Conservation (phyloP, 495 filamentous ascomycete species). For the Neurospora pannonica region DNA sequence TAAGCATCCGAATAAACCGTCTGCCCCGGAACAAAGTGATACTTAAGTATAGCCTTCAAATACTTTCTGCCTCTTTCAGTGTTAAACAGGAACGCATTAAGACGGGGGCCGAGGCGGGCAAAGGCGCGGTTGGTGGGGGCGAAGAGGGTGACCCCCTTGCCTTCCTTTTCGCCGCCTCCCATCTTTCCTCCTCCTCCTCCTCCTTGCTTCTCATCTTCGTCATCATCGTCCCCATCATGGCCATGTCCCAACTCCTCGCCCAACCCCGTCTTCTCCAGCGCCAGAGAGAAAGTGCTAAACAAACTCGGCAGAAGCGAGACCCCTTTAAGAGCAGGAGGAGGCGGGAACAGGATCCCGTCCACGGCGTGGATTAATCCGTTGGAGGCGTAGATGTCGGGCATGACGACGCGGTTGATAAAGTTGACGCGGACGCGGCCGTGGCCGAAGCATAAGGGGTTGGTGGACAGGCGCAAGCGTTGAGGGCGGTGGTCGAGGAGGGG, state of each 20-base stretch:
- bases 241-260: conserved; percentile 7
- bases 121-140: conserved; percentile 72
- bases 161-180: background rate
- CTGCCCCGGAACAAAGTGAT: conserved; percentile 64
- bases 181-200: background rate
- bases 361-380: conserved; percentile 80
- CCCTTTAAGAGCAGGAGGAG: conserved; percentile 47
- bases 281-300: conserved; percentile 71
- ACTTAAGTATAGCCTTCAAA: conserved; percentile 63
- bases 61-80: conserved; percentile 56
- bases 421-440: conserved; percentile 54
- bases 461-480: conserved; percentile 56
- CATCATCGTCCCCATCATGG: background rate
- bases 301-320: conserved; percentile 58
- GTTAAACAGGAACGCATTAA: conserved; percentile 70
- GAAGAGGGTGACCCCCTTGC: conserved; percentile 54
- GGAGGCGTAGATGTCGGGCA: conserved; percentile 50
- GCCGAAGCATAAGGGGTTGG: conserved; percentile 33
- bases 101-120: conserved; percentile 52
- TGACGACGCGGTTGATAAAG: conserved; percentile 56
- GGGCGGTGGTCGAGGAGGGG: conserved; percentile 43
- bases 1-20: conserved; percentile 77
- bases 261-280: conserved; percentile 60
- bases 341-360: conserved; percentile 62
- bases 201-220: background rate